Base-by-base conservation (phyloP, 2,329 filamentous ascomycete species). In the Aspergillus puulaauensis region DNA sequence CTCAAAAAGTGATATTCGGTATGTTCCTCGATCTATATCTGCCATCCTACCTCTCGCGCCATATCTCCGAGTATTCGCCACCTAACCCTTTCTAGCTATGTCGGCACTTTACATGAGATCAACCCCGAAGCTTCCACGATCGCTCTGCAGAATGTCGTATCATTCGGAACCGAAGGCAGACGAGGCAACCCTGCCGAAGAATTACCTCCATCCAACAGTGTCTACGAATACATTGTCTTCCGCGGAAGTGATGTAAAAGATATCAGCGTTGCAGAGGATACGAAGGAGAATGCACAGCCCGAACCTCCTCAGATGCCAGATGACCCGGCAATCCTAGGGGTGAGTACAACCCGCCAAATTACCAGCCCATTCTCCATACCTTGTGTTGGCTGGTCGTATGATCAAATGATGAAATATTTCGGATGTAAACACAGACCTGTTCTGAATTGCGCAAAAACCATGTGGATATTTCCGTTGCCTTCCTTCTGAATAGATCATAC, bases 401-500 rank as follows among this genome's bases (percentile, higher is more conserved):
- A 68, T 70, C 64, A 64, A 64, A 73, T 80, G 79, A 86, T 96
- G 93, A 96, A 96, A 95, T 80, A 80, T 96, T 89, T 84, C 92
- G 93, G 93, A 96, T 96, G 91, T 95, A 91, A 96, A 96, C 52
- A 80, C 79, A 83, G 82, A 85, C 83, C 82, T 85, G 85, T 83
- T 86, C 88, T 89, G 90, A 89, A 89, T 90, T 58, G 91, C 91
- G 92, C 92, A 96, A 64, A 82, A 89, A 82, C 84, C 84, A 81
- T 96, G 93, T 96, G 88, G 93, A 96, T 79, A 86, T 88, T 90
- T 96, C 93, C 92, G 93, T 96, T 97, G 93, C 92, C 93, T 97
- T 97, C 93, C 93, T 97, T 96, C 92, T 97, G 92, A 96, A 87
- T 71, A 53, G 67, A 73, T 66, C 67, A 66, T 55, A 54, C 44